Percentiles rank a stretch among this genome's conserved stretches.
Evolutionary conservation across 2,329 filamentous ascomycete species (phyloP).

Genomic region (Escovopsis sp.): DNA sequence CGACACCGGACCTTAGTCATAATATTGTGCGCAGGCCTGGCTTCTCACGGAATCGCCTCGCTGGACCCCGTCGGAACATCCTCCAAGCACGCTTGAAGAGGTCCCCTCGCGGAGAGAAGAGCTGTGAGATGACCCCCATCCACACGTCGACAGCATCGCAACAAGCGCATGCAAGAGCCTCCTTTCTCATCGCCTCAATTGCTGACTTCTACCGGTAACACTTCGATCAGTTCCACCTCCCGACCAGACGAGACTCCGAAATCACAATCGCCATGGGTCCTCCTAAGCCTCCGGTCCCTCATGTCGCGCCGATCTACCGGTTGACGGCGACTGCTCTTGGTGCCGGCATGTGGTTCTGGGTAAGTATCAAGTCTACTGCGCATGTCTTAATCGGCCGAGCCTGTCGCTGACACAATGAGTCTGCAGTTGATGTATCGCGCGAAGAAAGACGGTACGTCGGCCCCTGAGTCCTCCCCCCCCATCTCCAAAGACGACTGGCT

Average conservation of each 20-base stretch:
- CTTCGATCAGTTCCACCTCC: too few species aligned
- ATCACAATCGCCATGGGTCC: constrained; percentile 16
- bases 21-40: too few species aligned
- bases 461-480: neutral
- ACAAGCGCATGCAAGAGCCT: too few species aligned
- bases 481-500: neutral
- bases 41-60: too few species aligned
- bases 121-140: too few species aligned
- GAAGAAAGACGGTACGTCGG: constrained; percentile 5
- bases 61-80: too few species aligned
- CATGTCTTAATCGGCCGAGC: neutral
- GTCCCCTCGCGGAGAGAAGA: too few species aligned
- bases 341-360: constrained; percentile 33
- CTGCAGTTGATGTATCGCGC: constrained; percentile 5
- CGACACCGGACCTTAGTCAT: too few species aligned
- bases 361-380: neutral
- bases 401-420: neutral
- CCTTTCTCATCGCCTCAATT: too few species aligned
- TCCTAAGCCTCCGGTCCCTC: constrained; percentile 29
- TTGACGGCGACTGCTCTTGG: constrained; percentile 76
- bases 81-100: too few species aligned
- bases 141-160: too few species aligned
- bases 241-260: neutral
- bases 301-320: constrained; percentile 54
- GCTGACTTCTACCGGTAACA: too few species aligned